Percentiles rank a stretch among this genome's conserved stretches.
These are phyloP conservation scores for Fusarium nurragi DNA, from an alignment of 2,329 filamentous ascomycete genomes.

Conservation along the genomic window DNA sequence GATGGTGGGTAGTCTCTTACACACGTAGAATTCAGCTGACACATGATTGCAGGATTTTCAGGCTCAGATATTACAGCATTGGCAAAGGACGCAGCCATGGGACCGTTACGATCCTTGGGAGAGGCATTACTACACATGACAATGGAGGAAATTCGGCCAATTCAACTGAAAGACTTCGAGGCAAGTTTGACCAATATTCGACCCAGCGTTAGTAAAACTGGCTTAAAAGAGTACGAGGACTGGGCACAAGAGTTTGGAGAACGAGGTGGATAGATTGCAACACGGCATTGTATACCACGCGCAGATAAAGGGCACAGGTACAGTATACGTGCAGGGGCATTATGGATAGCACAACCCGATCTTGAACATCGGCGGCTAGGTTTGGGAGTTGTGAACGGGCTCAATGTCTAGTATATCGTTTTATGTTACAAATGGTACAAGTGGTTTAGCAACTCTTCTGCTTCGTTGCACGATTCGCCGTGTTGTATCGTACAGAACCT, in stretches of 20 bases:
- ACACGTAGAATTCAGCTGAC: slow-evolving; percentile 4
- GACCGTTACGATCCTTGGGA: slow-evolving; percentile 86
- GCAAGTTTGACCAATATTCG: slow-evolving; percentile 85
- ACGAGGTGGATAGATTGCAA: slow-evolving; percentile 71
- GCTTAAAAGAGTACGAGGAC: slow-evolving; percentile 88
- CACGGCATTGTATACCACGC: slow-evolving; percentile 20
- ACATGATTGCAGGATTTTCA: slow-evolving; percentile 78
- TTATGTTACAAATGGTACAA: slow-evolving; percentile 40
- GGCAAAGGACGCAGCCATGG: slow-evolving; percentile 98
- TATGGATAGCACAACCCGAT: slow-evolving; percentile 2
- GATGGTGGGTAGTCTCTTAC: slow-evolving; percentile 69
- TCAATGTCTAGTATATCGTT: slow-evolving; percentile 31
- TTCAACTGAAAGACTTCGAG: slow-evolving; percentile 83
- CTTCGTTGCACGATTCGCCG: slow-evolving; percentile 21
- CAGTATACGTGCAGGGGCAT: slow-evolving; percentile 7
- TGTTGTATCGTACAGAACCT: slow-evolving; percentile 38
- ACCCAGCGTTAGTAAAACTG: slow-evolving; percentile 86
- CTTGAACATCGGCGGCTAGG: slow-evolving; percentile 2
- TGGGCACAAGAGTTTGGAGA: slow-evolving; percentile 96
- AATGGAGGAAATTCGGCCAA: slow-evolving; percentile 93
- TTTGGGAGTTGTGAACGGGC: slow-evolving; percentile 17
- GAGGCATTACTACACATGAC: slow-evolving; percentile 90
- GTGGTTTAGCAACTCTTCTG: slow-evolving; percentile 21
- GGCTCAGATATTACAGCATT: slow-evolving; percentile 96
- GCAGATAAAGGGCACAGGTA: slow-evolving; percentile 19